Base-by-base conservation (phyloP, 805 yeast genomes). In the Yarrowia sp. region DNA sequence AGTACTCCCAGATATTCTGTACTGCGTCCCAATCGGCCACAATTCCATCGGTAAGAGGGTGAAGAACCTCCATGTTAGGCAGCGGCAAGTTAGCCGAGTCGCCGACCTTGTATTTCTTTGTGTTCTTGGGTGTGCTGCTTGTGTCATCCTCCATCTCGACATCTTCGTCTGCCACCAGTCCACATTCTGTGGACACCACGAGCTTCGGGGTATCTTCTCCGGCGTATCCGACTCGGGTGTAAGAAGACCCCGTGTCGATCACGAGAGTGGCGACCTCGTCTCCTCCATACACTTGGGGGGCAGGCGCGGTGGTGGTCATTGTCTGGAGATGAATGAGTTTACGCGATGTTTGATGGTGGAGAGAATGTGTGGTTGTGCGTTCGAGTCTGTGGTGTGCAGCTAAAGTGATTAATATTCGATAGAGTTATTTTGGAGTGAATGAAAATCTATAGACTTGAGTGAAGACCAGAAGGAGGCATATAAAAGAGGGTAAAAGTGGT, bases 211-310 rank as follows among this genome's bases (percentile, higher is more conserved):
- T 82, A 74, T 92, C 97, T 71, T 92, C 94, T 14, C 98, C 98
- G 8, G 98, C 93, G 75, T 86, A 90, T 1, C 99, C 99, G 35
- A 90, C 85, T 69, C 93, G 86, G 12, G 97, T 92, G 69, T 86
- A 80, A 70, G 83, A 86, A 10, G 97, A 88, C 43, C 98, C 98
- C 0, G 97, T 93, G 76, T 94, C 98, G 42, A 94, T 82, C 42
- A 94, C 97, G 8, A 94, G 83, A 36, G 97, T 97, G 69, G 92
- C 87, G 70, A 93, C 89, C 77, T 94, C 98, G 78, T 94, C 96
- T 45, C 46, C 67, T 45, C 61, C 67, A 26, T 67, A 61, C 41
- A 73, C 73, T 66, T 70, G 73, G 19, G 71, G 70, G 32, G 67
- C 67, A 0, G 73, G 71, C 59, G 69, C 69, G 7, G 70, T 58